Percentiles rank a stretch among this genome's conserved stretches.
Conservation (phyloP, 2,329 filamentous ascomycete genomes). For the Chrysosporium keratinophilum region DNA sequence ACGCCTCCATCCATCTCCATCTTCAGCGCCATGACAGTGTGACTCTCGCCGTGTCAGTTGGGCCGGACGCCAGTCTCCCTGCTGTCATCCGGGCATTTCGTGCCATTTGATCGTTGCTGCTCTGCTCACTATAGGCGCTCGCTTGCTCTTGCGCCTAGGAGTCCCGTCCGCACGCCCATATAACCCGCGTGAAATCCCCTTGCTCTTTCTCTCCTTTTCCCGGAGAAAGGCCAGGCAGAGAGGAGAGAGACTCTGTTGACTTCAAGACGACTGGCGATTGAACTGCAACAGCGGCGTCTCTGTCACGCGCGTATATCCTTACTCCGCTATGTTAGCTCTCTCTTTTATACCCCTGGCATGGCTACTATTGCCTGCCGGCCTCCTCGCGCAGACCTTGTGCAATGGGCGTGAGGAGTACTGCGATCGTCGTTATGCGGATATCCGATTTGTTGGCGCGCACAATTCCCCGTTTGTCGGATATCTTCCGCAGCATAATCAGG, state of each 20-base stretch:
- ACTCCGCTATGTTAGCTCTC: constrained; percentile 7
- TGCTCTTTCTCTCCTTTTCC: not conserved
- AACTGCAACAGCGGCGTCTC: not conserved
- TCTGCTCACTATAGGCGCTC: too few relatives aligned
- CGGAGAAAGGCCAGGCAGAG: not conserved
- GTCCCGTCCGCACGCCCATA: too few relatives aligned
- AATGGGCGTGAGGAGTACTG: constrained; percentile 51
- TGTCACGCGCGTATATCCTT: not conserved
- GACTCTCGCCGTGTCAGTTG: too few relatives aligned
- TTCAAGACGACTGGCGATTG: not conserved
- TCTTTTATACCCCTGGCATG: constrained; percentile 1
- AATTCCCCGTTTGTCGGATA: constrained; percentile 54
- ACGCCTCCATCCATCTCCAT: too few relatives aligned
- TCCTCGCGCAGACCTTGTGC: constrained; percentile 32
- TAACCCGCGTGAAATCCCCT: too few relatives aligned
- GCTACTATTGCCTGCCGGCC: not conserved
- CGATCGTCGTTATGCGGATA: constrained; percentile 46
- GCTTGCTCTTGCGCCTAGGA: too few relatives aligned
- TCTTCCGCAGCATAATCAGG: constrained; percentile 49
- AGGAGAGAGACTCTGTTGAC: too few relatives aligned
- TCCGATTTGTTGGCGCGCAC: constrained; percentile 55
- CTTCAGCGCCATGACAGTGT: too few relatives aligned
- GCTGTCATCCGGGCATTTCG: too few relatives aligned
- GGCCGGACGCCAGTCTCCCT: too few relatives aligned
- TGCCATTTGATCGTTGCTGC: too few relatives aligned